phyloP scores from a whole-genome alignment of 1,284 basidiomycete species.

The Puccinia hordei region DNA sequence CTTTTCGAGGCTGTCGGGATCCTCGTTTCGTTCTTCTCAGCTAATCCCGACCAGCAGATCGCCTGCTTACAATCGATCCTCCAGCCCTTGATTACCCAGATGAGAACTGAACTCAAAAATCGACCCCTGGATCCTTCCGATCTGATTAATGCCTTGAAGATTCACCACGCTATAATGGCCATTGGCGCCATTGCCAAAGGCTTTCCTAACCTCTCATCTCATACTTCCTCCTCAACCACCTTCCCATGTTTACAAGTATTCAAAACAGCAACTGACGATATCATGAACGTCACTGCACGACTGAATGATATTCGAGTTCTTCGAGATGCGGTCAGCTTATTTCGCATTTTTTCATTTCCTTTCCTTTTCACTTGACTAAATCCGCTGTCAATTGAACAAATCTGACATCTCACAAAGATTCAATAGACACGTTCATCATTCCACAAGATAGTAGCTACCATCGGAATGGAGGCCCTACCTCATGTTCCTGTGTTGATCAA shows the following conservation, averaged over 20 bases:
- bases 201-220: constrained; percentile 71
- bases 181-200: constrained; percentile 94
- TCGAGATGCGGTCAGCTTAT: constrained; percentile 78
- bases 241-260: constrained; percentile 77
- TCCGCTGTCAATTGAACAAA: neutral
- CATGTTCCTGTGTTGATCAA: constrained; percentile 80
- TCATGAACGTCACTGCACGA: constrained; percentile 80
- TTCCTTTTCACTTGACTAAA: neutral
- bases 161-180: constrained; percentile 95
- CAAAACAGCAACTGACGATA: constrained; percentile 81
- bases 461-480: constrained; percentile 72
- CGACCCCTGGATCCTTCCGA: constrained; percentile 66
- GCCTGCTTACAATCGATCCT: constrained; percentile 67
- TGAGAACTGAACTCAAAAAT: constrained; percentile 70
- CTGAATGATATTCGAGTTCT: constrained; percentile 86
- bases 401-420: neutral
- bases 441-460: constrained; percentile 85
- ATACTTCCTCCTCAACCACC: constrained; percentile 70
- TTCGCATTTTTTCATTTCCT: constrained; percentile 13
- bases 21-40: constrained; percentile 66
- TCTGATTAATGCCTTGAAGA: constrained; percentile 74
- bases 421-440: constrained; percentile 62
- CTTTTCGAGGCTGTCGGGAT: constrained; percentile 90
- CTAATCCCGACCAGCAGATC: constrained; percentile 50
- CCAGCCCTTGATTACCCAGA: constrained; percentile 76